Evolutionary conservation across 2,329 filamentous ascomycete genomes (phyloP).

Genomic region (Colletotrichum incanum): DNA sequence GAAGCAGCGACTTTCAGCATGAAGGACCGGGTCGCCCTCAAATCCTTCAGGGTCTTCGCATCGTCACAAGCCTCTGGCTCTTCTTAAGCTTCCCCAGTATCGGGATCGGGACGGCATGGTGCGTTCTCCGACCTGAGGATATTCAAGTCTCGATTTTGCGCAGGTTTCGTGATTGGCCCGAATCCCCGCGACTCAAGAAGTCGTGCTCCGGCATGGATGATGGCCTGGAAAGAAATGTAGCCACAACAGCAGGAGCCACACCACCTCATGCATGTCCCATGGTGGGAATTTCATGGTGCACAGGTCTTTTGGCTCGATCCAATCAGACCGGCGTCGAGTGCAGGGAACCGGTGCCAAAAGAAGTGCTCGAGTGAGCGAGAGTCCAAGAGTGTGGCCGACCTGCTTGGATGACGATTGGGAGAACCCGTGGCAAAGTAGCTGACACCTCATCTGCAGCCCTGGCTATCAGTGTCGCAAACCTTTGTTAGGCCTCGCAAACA

Average conservation of each 20-base stretch:
- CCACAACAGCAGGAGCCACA: conserved; percentile 38
- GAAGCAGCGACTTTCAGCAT: conserved; percentile 28
- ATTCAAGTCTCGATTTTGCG: conserved; percentile 30
- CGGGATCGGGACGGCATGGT: conserved; percentile 16
- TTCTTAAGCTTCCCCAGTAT: conserved; percentile 12
- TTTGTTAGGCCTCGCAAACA: conserved; percentile 30
- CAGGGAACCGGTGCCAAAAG: conserved; percentile 21
- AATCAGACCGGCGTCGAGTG: conserved; percentile 18
- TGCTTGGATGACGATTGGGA: conserved; percentile 30
- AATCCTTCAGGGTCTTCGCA: conserved; percentile 18
- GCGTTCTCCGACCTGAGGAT: conserved; percentile 18
- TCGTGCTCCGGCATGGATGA: conserved; percentile 34
- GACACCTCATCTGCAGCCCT: conserved; percentile 31
- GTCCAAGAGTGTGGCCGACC: conserved; percentile 10
- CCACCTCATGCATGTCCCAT: conserved; percentile 29
- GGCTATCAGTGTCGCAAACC: conserved; percentile 35
- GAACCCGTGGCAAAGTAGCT: conserved; percentile 18
- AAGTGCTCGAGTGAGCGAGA: conserved; percentile 22
- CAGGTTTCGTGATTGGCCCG: conserved; percentile 36
- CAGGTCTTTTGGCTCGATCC: conserved; percentile 17
- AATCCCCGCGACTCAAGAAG: conserved; percentile 34
- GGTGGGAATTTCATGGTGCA: conserved; percentile 12
- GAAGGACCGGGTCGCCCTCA: conserved; percentile 9
- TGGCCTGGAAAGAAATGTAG: conserved; percentile 20
- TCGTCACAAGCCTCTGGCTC: conserved; percentile 14